Evolutionary conservation across 2,329 filamentous ascomycete species (phyloP).

Genomic region (Phialemonium atrogriseum): DNA sequence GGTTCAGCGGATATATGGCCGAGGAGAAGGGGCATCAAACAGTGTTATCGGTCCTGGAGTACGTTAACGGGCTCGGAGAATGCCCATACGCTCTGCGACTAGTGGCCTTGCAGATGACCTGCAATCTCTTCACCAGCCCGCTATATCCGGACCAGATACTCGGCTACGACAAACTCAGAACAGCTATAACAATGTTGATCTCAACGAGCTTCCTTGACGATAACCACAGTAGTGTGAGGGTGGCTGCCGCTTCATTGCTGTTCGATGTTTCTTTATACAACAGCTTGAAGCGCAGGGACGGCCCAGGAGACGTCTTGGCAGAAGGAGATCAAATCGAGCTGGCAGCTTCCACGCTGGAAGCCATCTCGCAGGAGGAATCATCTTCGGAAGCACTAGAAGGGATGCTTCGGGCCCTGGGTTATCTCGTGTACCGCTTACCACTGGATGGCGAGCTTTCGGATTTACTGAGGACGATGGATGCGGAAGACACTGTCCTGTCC

Average conservation of each 20-base stretch:
- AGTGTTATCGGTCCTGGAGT: conserved; percentile 50
- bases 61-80: conserved; percentile 43
- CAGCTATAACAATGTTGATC: conserved; percentile 58
- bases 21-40: conserved; percentile 63
- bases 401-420: conserved; percentile 66
- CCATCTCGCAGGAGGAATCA: conserved; percentile 47
- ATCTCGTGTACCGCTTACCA: conserved; percentile 63
- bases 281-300: conserved; percentile 53
- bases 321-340: conserved; percentile 73
- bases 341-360: conserved; percentile 71
- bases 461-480: conserved; percentile 70
- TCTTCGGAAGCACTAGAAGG: conserved; percentile 70
- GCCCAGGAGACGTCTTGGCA: conserved; percentile 48
- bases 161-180: conserved; percentile 39
- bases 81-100: conserved; percentile 78
- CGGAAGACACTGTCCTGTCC: conserved; percentile 50
- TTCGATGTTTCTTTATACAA: conserved; percentile 74
- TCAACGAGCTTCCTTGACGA: conserved; percentile 74
- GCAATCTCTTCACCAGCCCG: conserved; percentile 74
- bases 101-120: conserved; percentile 73
- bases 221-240: conserved; percentile 63
- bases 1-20: conserved; percentile 74
- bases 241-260: conserved; percentile 73
- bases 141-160: conserved; percentile 62
- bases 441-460: conserved; percentile 70